These are phyloP conservation scores for Pythium rishiriense DNA, from an alignment of 352 stramenopile genomes.

Conservation along the genomic window DNA sequence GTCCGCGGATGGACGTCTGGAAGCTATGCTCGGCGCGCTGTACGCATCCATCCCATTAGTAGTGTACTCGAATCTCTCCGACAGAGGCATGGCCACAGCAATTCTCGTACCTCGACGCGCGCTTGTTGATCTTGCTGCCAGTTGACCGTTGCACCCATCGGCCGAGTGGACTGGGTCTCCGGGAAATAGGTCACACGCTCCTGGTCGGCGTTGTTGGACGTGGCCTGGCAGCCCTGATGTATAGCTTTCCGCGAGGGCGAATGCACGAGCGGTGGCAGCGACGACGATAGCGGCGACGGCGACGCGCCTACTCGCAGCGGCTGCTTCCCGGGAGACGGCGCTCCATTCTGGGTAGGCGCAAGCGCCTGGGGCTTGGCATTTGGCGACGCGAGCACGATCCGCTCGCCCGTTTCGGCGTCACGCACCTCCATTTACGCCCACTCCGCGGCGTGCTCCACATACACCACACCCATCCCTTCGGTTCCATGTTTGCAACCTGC, in stretches of 20 bases:
- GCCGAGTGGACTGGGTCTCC: constrained; percentile 58
- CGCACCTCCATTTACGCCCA: constrained; percentile 37
- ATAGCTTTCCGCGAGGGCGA: neutral
- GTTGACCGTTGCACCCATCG: constrained; percentile 46
- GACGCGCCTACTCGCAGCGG: constrained; percentile 1
- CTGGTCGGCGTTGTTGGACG: neutral
- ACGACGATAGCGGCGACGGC: neutral
- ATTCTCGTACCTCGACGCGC: constrained; percentile 42
- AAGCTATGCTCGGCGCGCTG: constrained; percentile 56
- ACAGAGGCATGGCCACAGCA: neutral
- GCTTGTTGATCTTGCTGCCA: constrained; percentile 52
- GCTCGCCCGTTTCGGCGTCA: constrained; percentile 68
- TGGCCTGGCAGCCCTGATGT: neutral
- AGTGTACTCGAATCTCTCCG: too few species aligned
- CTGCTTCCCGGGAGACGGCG: constrained; percentile 9
- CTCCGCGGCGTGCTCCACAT: too few species aligned
- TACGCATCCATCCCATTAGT: neutral
- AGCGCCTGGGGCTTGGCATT: neutral
- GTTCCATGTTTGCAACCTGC: neutral
- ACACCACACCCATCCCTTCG: too few species aligned
- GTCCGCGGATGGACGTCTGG: constrained; percentile 49
- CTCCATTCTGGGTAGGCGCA: neutral
- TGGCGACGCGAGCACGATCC: constrained; percentile 33
- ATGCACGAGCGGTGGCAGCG: constrained; percentile 6
- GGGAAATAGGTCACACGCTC: constrained; percentile 26